Evolutionary conservation across 495 filamentous ascomycete species (phyloP).

Genomic region (Friedmanniomyces endolithicus): DNA sequence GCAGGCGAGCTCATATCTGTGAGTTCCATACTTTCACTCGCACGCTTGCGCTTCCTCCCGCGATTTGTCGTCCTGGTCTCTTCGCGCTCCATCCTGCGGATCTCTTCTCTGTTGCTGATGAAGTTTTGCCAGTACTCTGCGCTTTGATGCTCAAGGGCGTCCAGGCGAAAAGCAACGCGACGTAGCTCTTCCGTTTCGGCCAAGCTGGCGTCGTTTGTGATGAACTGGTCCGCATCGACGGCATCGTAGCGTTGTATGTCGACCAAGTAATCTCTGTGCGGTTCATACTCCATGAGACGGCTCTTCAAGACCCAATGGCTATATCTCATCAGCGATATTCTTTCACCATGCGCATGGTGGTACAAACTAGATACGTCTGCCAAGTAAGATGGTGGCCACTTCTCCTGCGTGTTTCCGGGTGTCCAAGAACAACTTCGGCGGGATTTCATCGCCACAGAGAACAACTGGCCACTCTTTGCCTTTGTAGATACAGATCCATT

Average conservation of each 20-base stretch:
- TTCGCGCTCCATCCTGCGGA: background rate
- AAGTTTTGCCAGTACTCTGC: slow-evolving; percentile 1
- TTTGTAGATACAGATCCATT: slow-evolving; percentile 1
- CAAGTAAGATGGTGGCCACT: slow-evolving; percentile 9
- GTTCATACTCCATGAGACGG: slow-evolving; percentile 3
- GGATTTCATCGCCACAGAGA: slow-evolving; percentile 6
- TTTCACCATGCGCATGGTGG: background rate
- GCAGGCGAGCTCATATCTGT: background rate
- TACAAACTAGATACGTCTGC: slow-evolving; percentile 8
- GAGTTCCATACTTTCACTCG: no score
- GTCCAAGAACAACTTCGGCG: slow-evolving; percentile 1
- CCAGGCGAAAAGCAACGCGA: background rate
- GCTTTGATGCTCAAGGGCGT: background rate
- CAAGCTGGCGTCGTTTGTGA: background rate
- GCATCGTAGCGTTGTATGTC: background rate
- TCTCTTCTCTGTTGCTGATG: background rate
- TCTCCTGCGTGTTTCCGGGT: background rate
- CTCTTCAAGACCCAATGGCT: slow-evolving; percentile 7
- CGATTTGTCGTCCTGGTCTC: background rate
- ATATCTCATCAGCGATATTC: background rate
- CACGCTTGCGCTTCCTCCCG: background rate
- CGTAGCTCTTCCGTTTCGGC: background rate
- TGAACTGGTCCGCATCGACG: background rate
- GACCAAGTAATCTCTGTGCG: slow-evolving; percentile 1
- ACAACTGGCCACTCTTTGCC: slow-evolving; percentile 12